Evolutionary conservation across 2,329 filamentous ascomycete genomes (phyloP).

Genomic region (Alternaria ventricosa): DNA sequence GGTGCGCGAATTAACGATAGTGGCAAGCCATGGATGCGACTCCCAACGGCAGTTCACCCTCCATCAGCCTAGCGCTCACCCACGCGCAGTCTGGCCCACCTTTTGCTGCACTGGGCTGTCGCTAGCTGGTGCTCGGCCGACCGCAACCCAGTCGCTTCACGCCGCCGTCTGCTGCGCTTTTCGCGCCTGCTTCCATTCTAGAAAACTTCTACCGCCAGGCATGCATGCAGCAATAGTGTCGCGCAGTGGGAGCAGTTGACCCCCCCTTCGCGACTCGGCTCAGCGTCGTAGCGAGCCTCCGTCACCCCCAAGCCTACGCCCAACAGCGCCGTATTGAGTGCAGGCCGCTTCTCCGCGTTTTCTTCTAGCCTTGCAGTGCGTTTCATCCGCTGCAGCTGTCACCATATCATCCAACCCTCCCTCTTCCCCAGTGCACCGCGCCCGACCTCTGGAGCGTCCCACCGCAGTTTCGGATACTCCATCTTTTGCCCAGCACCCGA

Average conservation of each 20-base stretch:
- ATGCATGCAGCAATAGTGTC: constrained; percentile 4
- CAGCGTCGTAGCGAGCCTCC: constrained; percentile 15
- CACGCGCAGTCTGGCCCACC: constrained; percentile 11
- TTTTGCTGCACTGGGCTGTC: not conserved
- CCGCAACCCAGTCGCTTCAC: constrained; percentile 3
- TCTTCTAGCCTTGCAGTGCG: constrained; percentile 28
- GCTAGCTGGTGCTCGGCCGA: constrained; percentile 17
- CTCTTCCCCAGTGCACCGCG: constrained; percentile 11
- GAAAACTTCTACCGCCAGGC: constrained; percentile 24
- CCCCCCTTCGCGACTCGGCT: constrained; percentile 10
- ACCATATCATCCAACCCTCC: constrained; percentile 5
- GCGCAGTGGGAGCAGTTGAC: constrained; percentile 2
- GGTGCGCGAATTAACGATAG: constrained; percentile 21
- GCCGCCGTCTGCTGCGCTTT: constrained; percentile 20
- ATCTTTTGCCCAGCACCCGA: constrained; percentile 9
- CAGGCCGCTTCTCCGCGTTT: constrained; percentile 31
- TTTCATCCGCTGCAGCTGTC: constrained; percentile 19
- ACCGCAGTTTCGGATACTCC: constrained; percentile 17
- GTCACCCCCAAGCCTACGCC: constrained; percentile 1
- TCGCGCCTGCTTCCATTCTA: constrained; percentile 24
- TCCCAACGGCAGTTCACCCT: constrained; percentile 14
- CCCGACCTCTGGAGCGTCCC: constrained; percentile 14
- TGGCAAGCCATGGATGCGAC: constrained; percentile 16
- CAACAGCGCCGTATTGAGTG: constrained; percentile 15
- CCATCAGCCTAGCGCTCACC: constrained; percentile 10